phyloP scores from a whole-genome alignment of 352 stramenopile species.

The Pythium monospermum region DNA sequence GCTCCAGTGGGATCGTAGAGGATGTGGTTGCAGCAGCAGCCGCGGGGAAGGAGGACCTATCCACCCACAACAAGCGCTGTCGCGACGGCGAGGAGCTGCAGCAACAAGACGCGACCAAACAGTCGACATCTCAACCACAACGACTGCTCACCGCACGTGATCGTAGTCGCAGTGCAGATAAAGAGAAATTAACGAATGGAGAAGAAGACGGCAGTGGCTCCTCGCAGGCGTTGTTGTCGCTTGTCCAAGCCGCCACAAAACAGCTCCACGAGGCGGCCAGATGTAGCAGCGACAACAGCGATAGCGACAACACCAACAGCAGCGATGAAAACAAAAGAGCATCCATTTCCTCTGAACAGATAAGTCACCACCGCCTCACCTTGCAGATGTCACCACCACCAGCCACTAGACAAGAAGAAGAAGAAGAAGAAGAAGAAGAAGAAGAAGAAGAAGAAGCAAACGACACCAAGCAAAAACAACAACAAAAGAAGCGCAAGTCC shows the following conservation, averaged over 20 bases:
- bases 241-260: not conserved
- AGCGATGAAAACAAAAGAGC: too few relatives aligned
- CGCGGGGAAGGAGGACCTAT: not conserved
- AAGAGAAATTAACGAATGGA: not conserved
- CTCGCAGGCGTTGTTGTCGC: conserved; percentile 16
- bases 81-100: too few relatives aligned
- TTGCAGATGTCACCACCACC: conserved; percentile 1
- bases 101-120: too few relatives aligned
- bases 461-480: not conserved
- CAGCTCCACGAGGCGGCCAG: not conserved
- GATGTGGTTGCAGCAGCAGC: not conserved
- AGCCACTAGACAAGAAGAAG: too few relatives aligned
- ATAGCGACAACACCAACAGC: conserved; percentile 3
- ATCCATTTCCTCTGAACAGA: too few relatives aligned
- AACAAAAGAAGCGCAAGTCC: conserved; percentile 21
- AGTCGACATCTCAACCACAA: too few relatives aligned
- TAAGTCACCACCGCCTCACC: too few relatives aligned
- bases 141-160: too few relatives aligned
- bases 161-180: not conserved
- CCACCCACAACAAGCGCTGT: not conserved
- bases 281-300: not conserved
- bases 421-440: too few relatives aligned
- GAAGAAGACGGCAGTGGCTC: conserved; percentile 3
- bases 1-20: too few relatives aligned
- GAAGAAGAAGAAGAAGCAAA: conserved; percentile 1